Evolutionary conservation across 805 yeast species (phyloP).

Genomic region (Cyberlindnera mrakii): DNA sequence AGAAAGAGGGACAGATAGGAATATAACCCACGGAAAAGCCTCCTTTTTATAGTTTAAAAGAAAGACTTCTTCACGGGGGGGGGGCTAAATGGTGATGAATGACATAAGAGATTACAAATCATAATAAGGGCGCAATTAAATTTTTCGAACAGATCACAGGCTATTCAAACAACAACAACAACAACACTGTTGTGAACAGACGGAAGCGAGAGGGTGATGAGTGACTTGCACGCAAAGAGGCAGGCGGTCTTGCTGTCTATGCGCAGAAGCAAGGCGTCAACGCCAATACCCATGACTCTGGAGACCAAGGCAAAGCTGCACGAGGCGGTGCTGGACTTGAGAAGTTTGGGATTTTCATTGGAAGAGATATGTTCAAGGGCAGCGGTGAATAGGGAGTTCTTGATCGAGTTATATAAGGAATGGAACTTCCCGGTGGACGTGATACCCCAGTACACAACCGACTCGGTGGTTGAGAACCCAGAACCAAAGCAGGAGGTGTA

Average conservation of each 20-base stretch:
- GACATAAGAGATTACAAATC: too few relatives aligned
- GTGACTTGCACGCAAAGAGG: slow-evolving; percentile 18
- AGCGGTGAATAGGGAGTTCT: slow-evolving; percentile 14
- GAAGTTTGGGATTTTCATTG: slow-evolving; percentile 20
- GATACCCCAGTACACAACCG: not conserved
- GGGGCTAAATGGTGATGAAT: too few relatives aligned
- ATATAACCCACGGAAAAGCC: too few relatives aligned
- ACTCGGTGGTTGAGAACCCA: not conserved
- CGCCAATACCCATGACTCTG: not conserved
- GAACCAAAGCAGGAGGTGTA: not conserved
- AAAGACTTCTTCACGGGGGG: too few relatives aligned
- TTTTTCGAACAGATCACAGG: too few relatives aligned
- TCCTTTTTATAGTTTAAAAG: too few relatives aligned
- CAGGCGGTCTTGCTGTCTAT: slow-evolving; percentile 22
- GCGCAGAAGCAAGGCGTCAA: slow-evolving; percentile 6
- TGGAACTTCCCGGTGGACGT: slow-evolving; percentile 17
- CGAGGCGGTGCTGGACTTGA: slow-evolving; percentile 20
- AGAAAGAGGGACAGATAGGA: too few relatives aligned
- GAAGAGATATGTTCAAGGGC: slow-evolving; percentile 13
- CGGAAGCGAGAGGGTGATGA: not conserved
- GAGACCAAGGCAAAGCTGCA: slow-evolving; percentile 4
- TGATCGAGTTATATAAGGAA: slow-evolving; percentile 11
- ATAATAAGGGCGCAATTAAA: too few relatives aligned
- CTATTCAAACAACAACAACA: not conserved
- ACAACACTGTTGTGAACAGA: too few relatives aligned